Evolutionary conservation across 306 rosid genomes (phyloP).

Genomic region (Senna siamea): DNA sequence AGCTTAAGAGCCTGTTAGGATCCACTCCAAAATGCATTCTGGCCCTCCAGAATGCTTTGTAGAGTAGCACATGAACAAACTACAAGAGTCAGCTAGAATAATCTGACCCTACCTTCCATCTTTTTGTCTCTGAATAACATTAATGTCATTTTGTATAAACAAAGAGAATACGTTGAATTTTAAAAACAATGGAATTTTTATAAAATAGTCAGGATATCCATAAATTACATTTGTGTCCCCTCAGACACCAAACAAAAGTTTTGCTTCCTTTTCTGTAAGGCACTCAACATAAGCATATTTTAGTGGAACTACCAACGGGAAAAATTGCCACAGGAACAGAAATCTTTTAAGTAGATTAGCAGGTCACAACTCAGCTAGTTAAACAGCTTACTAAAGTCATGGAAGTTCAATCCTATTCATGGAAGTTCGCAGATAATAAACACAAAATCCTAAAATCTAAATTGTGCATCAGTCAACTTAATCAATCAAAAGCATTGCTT

Average conservation of each 20-base stretch:
- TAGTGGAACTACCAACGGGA: not conserved
- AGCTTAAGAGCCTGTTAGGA: not conserved
- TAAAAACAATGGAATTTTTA: not conserved
- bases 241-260: not conserved
- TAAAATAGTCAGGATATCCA: not conserved
- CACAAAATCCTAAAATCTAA: not conserved
- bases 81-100: not conserved
- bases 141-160: not conserved
- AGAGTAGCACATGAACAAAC: not conserved
- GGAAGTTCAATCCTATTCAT: not conserved
- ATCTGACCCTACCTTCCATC: not conserved
- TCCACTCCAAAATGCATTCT: not conserved
- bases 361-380: not conserved
- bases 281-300: not conserved
- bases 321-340: not conserved
- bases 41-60: no score
- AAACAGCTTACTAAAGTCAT: not conserved
- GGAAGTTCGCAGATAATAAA: not conserved
- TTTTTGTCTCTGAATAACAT: not conserved
- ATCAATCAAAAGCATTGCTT: conserved; percentile 1
- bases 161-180: not conserved
- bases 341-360: not conserved
- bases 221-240: not conserved
- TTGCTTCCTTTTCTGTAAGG: not conserved
- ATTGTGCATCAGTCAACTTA: not conserved